These are phyloP conservation scores for Cymodocea nodosa DNA, from an alignment of 116 monocot species.

Conservation along the genomic window DNA sequence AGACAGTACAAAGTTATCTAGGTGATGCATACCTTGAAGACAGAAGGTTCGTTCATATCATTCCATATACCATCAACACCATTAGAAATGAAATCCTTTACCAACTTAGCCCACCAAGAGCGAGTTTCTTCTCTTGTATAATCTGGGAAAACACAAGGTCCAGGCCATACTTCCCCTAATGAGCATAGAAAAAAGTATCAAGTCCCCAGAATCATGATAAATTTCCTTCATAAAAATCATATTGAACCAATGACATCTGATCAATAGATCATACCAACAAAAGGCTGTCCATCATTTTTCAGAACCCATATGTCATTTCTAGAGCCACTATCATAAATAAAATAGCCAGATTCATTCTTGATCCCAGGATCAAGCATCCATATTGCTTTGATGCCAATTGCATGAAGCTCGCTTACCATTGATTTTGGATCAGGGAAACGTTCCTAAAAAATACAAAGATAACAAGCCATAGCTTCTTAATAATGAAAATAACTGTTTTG, in stretches of 20 bases:
- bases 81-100: constrained; percentile 69
- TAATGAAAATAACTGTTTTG: no score
- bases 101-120: constrained; percentile 85
- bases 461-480: no score
- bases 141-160: constrained; percentile 97
- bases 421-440: constrained; percentile 86
- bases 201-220: not conserved
- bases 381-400: constrained; percentile 72
- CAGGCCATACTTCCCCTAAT: constrained; percentile 93
- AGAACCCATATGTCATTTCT: constrained; percentile 66
- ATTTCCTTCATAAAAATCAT: not conserved
- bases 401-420: constrained; percentile 66
- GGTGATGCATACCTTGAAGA: constrained; percentile 64
- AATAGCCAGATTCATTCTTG: constrained; percentile 75
- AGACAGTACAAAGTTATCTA: not conserved
- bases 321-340: constrained; percentile 85
- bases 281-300: constrained; percentile 64
- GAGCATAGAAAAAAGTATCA: not conserved
- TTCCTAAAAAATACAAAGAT: constrained; percentile 22
- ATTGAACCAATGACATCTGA: not conserved
- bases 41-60: constrained; percentile 98
- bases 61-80: constrained; percentile 99
- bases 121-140: constrained; percentile 57
- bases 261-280: constrained; percentile 41
- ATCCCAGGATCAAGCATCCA: constrained; percentile 99